Evolutionary conservation across 2,329 filamentous ascomycete species (phyloP).

Genomic region (Alternaria angustiovoidea): DNA sequence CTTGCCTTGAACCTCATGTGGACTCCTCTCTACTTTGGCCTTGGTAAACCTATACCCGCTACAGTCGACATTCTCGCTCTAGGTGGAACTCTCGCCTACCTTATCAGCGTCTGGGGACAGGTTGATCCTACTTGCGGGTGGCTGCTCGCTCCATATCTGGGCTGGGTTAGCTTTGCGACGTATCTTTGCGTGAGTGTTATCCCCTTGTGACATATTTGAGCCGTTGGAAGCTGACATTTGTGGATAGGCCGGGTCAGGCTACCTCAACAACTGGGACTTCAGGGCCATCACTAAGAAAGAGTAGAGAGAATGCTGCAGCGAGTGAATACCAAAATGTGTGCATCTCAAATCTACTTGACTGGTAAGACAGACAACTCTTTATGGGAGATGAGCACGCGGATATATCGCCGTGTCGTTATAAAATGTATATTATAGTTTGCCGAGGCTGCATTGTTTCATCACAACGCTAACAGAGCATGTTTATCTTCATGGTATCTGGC

Average conservation of each 20-base stretch:
- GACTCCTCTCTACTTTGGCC: conserved; percentile 93
- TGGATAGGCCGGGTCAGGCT: conserved; percentile 45
- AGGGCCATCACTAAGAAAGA: conserved; percentile 36
- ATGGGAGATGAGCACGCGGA: not conserved
- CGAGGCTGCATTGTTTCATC: not conserved
- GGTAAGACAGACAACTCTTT: not conserved
- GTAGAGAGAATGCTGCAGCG: conserved; percentile 10
- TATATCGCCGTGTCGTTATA: not conserved
- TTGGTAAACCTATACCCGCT: conserved; percentile 76
- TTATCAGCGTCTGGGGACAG: conserved; percentile 78
- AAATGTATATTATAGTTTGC: not conserved
- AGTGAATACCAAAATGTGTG: not conserved
- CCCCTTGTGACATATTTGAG: not conserved
- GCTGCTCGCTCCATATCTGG: conserved; percentile 81
- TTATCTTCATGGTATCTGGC: not conserved
- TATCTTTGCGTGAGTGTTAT: conserved; percentile 71
- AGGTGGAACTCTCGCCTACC: conserved; percentile 71
- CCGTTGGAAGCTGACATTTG: conserved; percentile 18
- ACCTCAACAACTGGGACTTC: conserved; percentile 54
- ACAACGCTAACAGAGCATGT: not conserved
- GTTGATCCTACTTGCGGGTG: conserved; percentile 77
- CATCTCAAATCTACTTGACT: not conserved
- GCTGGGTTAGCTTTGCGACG: conserved; percentile 86
- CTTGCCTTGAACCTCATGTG: conserved; percentile 84
- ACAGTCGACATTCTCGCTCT: conserved; percentile 78